Evolutionary conservation across 306 rosid genomes (phyloP).

Genomic region (Rubus parviflorus): DNA sequence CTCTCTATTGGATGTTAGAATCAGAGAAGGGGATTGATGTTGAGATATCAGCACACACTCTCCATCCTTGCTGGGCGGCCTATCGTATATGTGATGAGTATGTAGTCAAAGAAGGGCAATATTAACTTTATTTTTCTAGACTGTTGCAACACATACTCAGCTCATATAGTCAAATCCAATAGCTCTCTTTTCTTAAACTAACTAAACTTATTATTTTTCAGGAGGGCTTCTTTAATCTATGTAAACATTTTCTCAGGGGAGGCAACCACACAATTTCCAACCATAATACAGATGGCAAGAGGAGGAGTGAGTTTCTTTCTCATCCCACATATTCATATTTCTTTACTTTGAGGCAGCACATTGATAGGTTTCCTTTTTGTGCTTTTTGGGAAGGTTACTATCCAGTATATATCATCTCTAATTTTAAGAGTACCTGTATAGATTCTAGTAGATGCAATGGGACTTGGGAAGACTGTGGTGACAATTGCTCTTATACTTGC

Average conservation of each 20-base stretch:
- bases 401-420: slow-evolving; percentile 7
- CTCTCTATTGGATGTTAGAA: slow-evolving; percentile 77
- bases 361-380: background rate
- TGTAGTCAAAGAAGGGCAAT: slow-evolving; percentile 15
- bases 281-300: slow-evolving; percentile 73
- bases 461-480: slow-evolving; percentile 93
- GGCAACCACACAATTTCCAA: slow-evolving; percentile 56
- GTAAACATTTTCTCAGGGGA: slow-evolving; percentile 73
- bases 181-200: background rate
- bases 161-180: background rate
- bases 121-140: background rate
- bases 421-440: slow-evolving; percentile 24
- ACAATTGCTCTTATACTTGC: slow-evolving; percentile 72
- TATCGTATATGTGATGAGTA: slow-evolving; percentile 66
- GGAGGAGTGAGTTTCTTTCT: slow-evolving; percentile 74
- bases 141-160: background rate
- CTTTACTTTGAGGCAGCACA: background rate
- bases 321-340: slow-evolving; percentile 14
- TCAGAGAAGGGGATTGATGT: slow-evolving; percentile 59
- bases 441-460: slow-evolving; percentile 93
- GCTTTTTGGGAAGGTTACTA: background rate
- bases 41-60: slow-evolving; percentile 52
- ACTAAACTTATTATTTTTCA: slow-evolving; percentile 28
- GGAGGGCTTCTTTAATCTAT: slow-evolving; percentile 60
- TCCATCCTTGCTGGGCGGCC: slow-evolving; percentile 89